A percentile compares a stretch with the other conserved stretches of the same genome.
Evolutionary conservation across 2,329 filamentous ascomycete genomes (phyloP).

Genomic region (Parascedosporium putredinis): DNA sequence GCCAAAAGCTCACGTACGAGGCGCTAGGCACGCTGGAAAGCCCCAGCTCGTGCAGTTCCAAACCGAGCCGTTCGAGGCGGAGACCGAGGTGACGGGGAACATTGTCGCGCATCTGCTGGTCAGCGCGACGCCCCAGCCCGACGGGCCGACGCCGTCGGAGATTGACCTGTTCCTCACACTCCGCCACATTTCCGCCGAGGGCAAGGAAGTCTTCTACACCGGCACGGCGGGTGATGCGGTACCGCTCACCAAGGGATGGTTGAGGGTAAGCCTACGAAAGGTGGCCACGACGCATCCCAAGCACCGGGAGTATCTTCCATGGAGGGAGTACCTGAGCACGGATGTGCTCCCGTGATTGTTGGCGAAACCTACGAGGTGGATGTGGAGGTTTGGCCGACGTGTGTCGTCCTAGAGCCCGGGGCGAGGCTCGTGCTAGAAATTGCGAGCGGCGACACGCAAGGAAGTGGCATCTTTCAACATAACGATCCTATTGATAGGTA

Average conservation of each 20-base stretch:
- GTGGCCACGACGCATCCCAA: slow-evolving; percentile 37
- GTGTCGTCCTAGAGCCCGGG: slow-evolving; percentile 37
- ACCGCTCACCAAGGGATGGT: slow-evolving; percentile 54
- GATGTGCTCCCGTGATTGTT: slow-evolving; percentile 44
- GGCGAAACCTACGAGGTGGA: slow-evolving; percentile 49
- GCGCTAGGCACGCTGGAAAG: slow-evolving; percentile 46
- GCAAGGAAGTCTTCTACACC: slow-evolving; percentile 52
- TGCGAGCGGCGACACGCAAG: slow-evolving; percentile 46
- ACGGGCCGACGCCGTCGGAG: slow-evolving; percentile 27
- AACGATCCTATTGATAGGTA: slow-evolving; percentile 34
- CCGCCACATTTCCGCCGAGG: slow-evolving; percentile 42
- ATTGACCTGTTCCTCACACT: slow-evolving; percentile 57
- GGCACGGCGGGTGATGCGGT: slow-evolving; percentile 55
- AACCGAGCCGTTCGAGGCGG: slow-evolving; percentile 43
- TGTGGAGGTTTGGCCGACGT: slow-evolving; percentile 55
- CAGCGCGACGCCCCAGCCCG: slow-evolving; percentile 42
- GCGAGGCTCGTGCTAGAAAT: slow-evolving; percentile 45
- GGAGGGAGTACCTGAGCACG: slow-evolving; percentile 41
- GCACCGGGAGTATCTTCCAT: slow-evolving; percentile 42
- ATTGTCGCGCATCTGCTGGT: slow-evolving; percentile 53
- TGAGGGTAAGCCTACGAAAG: slow-evolving; percentile 47
- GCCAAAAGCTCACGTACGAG: slow-evolving; percentile 41
- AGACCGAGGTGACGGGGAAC: slow-evolving; percentile 62
- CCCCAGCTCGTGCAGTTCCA: slow-evolving; percentile 46
- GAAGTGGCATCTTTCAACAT: slow-evolving; percentile 46